phyloP scores from a whole-genome alignment of 2,329 filamentous ascomycete species.

The Tolypocladium tundrense region DNA sequence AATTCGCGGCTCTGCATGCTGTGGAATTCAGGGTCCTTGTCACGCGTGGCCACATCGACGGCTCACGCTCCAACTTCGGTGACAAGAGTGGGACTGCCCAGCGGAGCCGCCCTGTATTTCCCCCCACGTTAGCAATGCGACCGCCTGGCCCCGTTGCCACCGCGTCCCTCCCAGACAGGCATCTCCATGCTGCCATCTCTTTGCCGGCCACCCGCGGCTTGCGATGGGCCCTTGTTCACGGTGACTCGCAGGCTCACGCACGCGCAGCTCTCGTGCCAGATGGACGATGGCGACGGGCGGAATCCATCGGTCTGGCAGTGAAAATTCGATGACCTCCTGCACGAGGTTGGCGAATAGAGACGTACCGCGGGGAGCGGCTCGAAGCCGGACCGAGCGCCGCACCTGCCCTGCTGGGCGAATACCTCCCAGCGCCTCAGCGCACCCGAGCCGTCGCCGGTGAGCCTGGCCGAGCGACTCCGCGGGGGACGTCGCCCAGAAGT shows the following conservation, averaged over 20 bases:
- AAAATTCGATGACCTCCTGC: not conserved
- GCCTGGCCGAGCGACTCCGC: not conserved
- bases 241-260: not conserved
- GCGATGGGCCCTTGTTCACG: not conserved
- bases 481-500: not conserved
- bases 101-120: not conserved
- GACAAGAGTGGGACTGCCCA: not conserved
- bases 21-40: not conserved
- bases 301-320: not conserved
- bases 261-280: too few relatives aligned
- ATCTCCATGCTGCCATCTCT: not conserved
- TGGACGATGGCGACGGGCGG: not conserved
- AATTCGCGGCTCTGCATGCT: not conserved
- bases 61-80: not conserved
- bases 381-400: not conserved
- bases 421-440: not conserved
- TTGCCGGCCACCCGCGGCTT: not conserved
- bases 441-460: not conserved
- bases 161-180: not conserved
- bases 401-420: not conserved
- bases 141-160: not conserved
- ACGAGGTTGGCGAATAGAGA: not conserved
- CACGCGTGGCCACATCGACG: not conserved
- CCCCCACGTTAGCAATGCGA: not conserved
- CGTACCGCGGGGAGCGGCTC: not conserved